These are phyloP conservation scores for Trametes maxima DNA, from an alignment of 768 basidiomycete species.

Conservation along the genomic window DNA sequence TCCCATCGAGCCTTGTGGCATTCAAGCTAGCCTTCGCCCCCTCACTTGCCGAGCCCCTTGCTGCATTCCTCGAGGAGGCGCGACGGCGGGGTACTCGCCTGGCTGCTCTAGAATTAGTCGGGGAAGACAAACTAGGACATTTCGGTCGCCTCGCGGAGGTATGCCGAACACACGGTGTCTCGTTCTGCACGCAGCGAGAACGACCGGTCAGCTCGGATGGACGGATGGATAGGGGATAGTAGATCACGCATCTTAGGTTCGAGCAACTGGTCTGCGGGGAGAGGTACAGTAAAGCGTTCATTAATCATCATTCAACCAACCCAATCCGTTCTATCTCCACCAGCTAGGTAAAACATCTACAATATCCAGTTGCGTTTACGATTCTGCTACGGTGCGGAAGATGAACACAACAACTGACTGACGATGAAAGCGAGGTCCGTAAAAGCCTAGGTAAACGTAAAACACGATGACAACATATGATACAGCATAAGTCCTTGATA, in stretches of 20 bases:
- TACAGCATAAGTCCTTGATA: constrained; percentile 6
- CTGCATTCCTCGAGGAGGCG: not conserved
- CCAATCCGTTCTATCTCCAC: no score
- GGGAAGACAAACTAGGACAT: not conserved
- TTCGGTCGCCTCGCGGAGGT: not conserved
- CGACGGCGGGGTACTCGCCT: not conserved
- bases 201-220: no score
- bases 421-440: not conserved
- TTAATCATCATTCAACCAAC: no score
- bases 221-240: no score
- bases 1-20: not conserved
- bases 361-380: no score
- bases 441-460: not conserved
- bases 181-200: not conserved
- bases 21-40: not conserved
- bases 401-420: no score
- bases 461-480: not conserved
- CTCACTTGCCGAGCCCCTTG: not conserved
- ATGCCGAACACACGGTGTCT: not conserved
- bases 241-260: no score
- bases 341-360: no score
- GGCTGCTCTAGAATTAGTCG: not conserved
- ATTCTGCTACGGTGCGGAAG: no score
- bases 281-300: not conserved
- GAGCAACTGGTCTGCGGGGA: no score